phyloP scores from a whole-genome alignment of 768 basidiomycete species.

The Boletus eberwhitei region DNA sequence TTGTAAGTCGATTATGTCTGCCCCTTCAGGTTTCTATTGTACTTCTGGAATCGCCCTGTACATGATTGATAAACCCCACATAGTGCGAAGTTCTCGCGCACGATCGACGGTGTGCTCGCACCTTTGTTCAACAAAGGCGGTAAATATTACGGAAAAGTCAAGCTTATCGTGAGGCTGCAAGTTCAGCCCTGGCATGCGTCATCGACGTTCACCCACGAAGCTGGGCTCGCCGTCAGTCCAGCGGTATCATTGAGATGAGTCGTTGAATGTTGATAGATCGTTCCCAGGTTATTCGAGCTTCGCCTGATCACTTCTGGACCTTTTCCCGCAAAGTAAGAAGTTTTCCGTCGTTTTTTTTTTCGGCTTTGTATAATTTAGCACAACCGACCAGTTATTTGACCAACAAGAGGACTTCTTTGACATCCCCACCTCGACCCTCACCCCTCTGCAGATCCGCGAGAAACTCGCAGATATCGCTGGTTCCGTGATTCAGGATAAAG shows the following conservation, averaged over 20 bases:
- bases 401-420: conserved; percentile 79
- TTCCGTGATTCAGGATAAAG: conserved; percentile 44
- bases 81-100: conserved; percentile 59
- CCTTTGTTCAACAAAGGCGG: conserved; percentile 58
- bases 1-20: conserved; percentile 80
- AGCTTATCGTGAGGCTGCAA: conserved; percentile 65
- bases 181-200: conserved; percentile 79
- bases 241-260: neutral
- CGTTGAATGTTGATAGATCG: neutral
- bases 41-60: neutral
- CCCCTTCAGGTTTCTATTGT: conserved; percentile 58
- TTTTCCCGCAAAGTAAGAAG: conserved; percentile 62
- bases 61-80: neutral
- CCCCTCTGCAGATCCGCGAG: conserved; percentile 69
- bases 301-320: conserved; percentile 77
- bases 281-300: conserved; percentile 59
- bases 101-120: conserved; percentile 57
- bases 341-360: neutral
- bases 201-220: conserved; percentile 79
- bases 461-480: conserved; percentile 63
- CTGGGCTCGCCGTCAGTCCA: conserved; percentile 65
- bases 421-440: conserved; percentile 61
- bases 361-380: neutral
- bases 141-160: conserved; percentile 68
- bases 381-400: conserved; percentile 61